Evolutionary conservation across 768 basidiomycete genomes (phyloP).

Genomic region (Naganishia vaughanmartiniae): DNA sequence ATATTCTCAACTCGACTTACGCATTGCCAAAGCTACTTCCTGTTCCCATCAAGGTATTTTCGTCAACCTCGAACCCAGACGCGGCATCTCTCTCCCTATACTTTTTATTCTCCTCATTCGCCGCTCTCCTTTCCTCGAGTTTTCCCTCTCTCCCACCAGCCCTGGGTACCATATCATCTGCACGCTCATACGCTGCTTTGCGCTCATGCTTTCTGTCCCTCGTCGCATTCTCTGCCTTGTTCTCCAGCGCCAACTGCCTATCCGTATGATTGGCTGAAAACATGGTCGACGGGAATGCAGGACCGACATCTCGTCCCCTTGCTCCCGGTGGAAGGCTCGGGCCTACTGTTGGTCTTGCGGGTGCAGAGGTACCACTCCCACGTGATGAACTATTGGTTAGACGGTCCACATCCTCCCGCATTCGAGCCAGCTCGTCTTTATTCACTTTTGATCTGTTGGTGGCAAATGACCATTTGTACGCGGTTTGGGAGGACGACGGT

Average conservation of each 20-base stretch:
- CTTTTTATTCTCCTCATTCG: conserved; percentile 66
- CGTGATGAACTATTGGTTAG: conserved; percentile 53
- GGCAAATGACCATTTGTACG: conserved; percentile 84
- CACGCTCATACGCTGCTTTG: conserved; percentile 63
- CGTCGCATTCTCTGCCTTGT: conserved; percentile 58
- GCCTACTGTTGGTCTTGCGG: conserved; percentile 36
- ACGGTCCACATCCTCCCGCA: conserved; percentile 62
- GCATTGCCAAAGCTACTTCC: conserved; percentile 75
- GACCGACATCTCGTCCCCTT: conserved; percentile 24
- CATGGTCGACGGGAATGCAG: conserved; percentile 34
- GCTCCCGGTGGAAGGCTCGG: conserved; percentile 46
- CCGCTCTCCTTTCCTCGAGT: conserved; percentile 78
- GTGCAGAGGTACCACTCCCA: conserved; percentile 25
- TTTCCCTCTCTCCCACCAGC: conserved; percentile 76
- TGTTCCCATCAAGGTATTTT: conserved; percentile 69
- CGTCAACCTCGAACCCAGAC: conserved; percentile 73
- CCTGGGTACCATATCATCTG: conserved; percentile 78
- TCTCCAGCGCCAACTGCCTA: conserved; percentile 67
- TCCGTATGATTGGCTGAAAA: conserved; percentile 41
- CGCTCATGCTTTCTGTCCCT: conserved; percentile 69
- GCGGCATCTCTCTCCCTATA: conserved; percentile 65
- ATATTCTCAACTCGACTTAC: conserved; percentile 54
- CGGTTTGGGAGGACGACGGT: conserved; percentile 68
- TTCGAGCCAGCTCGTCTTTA: conserved; percentile 60
- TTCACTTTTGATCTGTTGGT: conserved; percentile 65